These are phyloP conservation scores for Coniosporium tulheliwenetii DNA, from an alignment of 2,329 filamentous ascomycete genomes.

Conservation along the genomic window DNA sequence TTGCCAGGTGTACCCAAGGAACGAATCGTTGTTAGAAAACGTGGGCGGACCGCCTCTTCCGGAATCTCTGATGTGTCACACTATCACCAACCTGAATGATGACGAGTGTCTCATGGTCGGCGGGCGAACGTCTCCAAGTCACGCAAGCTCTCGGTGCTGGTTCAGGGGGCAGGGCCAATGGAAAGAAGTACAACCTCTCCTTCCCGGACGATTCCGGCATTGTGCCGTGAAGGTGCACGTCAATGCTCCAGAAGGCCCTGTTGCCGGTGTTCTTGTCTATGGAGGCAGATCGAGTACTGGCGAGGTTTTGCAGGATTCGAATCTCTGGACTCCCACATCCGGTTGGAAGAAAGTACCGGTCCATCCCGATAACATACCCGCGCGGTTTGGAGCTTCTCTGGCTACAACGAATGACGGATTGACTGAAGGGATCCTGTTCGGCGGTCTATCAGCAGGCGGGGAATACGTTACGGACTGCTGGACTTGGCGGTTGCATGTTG, in stretches of 20 bases:
- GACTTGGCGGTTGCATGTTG: constrained; percentile 7
- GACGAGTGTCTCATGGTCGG: constrained; percentile 52
- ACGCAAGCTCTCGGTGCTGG: constrained; percentile 61
- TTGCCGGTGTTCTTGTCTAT: constrained; percentile 25
- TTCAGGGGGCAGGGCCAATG: constrained; percentile 47
- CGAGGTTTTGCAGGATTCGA: constrained; percentile 24
- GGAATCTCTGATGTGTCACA: constrained; percentile 49
- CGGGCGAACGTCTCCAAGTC: constrained; percentile 61
- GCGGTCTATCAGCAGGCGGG: background rate
- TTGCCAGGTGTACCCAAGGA: constrained; percentile 25
- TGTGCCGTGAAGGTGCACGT: constrained; percentile 36
- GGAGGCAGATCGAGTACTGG: constrained; percentile 29
- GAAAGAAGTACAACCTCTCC: constrained; percentile 50
- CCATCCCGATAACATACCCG: no score
- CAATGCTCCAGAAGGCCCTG: constrained; percentile 20
- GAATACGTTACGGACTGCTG: background rate
- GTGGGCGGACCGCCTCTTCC: no score
- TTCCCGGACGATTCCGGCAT: constrained; percentile 61
- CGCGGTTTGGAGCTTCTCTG: no score
- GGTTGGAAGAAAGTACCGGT: constrained; percentile 33
- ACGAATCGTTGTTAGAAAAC: no score
- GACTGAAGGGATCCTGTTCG: no score
- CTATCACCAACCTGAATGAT: constrained; percentile 48
- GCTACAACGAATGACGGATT: no score
- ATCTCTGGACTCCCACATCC: constrained; percentile 27